phyloP scores from a whole-genome alignment of 805 yeast species.

The Yamadazyma sp. region DNA sequence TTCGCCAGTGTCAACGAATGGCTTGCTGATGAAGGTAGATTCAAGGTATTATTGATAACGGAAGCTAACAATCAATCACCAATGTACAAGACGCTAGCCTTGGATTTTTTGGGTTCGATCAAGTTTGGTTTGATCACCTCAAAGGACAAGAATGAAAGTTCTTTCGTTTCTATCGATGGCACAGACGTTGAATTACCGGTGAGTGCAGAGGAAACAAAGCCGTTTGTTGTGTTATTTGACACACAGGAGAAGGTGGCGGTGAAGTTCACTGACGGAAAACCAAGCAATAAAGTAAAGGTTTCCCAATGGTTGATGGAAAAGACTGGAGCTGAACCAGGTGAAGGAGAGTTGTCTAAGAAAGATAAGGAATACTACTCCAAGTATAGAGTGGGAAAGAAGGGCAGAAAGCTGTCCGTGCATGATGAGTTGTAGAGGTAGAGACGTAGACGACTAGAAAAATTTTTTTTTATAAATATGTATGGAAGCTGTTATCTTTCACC shows the following conservation, averaged over 20 bases:
- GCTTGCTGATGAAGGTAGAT: constrained; percentile 20
- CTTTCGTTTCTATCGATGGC: constrained; percentile 21
- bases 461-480: too few relatives aligned
- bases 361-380: constrained; percentile 28
- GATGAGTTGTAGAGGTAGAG: constrained; percentile 25
- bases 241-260: constrained; percentile 2
- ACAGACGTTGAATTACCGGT: constrained; percentile 12
- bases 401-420: constrained; percentile 16
- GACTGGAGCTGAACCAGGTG: constrained; percentile 29
- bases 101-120: constrained; percentile 58
- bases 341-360: constrained; percentile 38
- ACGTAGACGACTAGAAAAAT: not conserved
- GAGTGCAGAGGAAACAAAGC: constrained; percentile 19
- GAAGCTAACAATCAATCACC: constrained; percentile 51
- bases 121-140: constrained; percentile 48
- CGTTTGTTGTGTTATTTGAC: constrained; percentile 22
- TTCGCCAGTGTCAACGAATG: constrained; percentile 32
- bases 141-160: constrained; percentile 17
- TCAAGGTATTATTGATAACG: constrained; percentile 54
- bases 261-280: constrained; percentile 18
- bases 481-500: too few relatives aligned
- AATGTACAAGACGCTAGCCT: constrained; percentile 61
- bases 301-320: constrained; percentile 32
- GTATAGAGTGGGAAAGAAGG: constrained; percentile 29
- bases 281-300: constrained; percentile 30